phyloP scores from a whole-genome alignment of 345 rosid genomes.

The Turnera subulata region DNA sequence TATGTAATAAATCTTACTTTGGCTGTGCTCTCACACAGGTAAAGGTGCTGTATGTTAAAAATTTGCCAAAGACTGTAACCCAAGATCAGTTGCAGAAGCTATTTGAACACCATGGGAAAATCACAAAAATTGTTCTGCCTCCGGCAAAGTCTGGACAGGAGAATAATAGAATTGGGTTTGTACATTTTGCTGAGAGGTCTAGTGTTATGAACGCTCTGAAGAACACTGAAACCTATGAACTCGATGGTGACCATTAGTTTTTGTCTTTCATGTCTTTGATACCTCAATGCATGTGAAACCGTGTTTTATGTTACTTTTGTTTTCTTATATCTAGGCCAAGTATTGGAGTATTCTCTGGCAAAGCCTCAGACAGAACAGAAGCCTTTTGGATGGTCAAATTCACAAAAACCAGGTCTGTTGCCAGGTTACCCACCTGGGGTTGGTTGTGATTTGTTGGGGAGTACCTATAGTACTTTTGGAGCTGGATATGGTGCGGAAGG shows the following conservation, averaged over 20 bases:
- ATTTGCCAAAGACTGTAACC: constrained; percentile 72
- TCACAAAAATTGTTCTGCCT: constrained; percentile 77
- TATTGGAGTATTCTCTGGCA: constrained; percentile 87
- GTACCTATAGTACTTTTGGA: constrained; percentile 55
- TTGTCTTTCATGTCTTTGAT: constrained; percentile 2
- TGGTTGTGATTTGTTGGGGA: constrained; percentile 71
- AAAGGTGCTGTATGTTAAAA: constrained; percentile 83
- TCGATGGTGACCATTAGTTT: constrained; percentile 54
- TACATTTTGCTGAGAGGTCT: constrained; percentile 91
- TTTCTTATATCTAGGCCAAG: constrained; percentile 54
- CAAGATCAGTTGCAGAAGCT: constrained; percentile 67
- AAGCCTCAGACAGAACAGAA: constrained; percentile 92
- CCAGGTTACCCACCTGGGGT: constrained; percentile 63
- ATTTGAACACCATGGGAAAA: constrained; percentile 80
- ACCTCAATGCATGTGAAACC: background rate
- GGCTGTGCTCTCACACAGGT: constrained; percentile 48
- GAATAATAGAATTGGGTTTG: constrained; percentile 80
- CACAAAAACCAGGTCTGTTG: constrained; percentile 55
- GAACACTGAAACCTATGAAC: constrained; percentile 82
- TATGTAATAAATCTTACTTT: constrained; percentile 14
- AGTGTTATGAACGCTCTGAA: constrained; percentile 81
- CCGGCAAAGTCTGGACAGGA: constrained; percentile 86
- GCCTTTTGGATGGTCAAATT: constrained; percentile 39
- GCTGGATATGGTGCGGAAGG: constrained; percentile 64
- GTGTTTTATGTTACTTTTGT: constrained; percentile 9